Base-by-base conservation (phyloP, 805 yeast species). In the Suhomyces tanzawaensis region DNA sequence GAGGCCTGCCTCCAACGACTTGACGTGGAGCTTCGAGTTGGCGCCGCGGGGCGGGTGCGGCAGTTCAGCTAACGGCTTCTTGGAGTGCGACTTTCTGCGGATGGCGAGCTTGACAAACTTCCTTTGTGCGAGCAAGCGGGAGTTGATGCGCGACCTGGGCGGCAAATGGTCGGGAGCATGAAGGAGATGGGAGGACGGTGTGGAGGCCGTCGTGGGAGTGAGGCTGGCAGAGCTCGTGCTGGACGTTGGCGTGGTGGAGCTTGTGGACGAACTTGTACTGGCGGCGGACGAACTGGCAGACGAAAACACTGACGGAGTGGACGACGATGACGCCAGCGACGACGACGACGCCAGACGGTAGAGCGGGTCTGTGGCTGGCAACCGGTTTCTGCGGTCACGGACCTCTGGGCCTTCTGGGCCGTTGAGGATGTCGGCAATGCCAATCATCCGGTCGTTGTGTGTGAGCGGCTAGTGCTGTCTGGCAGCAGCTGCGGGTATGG, bases 1-100 rank as follows among this genome's bases (percentile, higher is more conserved):
- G 4, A 78, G 65, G 14, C 76, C 77, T 2, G 79, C 76, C 25
- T 77, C 76, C 15, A 76, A 52, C 9, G 77, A 76, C 42, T 64
- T 68, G 9, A 64, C 49, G 39, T 67, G 71, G 16, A 65, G 53
- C 39, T 66, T 68, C 0, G 63, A 49, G 23, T 47, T 50, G 19
- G 37, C 12, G 19, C 21, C 24, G 14, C 27, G 24, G 13, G 22
- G n/a, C 21, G 21, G 36, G 14, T 18, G 35, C 17, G 19, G 40
- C n/a, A 4, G 22, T 8, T 16, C n/a, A 13, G 12, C 19, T n/a
- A n/a, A n/a, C n/a, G n/a, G n/a, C 28, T 52, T 47, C 24, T 49
- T 53, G 15, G 53, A 36, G 2, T 50, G 32, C 17, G 58, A 49
- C 41, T 66, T 66, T 21, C 67, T 53, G 23, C 71, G 45, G 7